Percentiles rank a stretch among this genome's conserved stretches.
phyloP scores from a whole-genome alignment of 257 asterid species.

The Schizonepeta tenuifolia region DNA sequence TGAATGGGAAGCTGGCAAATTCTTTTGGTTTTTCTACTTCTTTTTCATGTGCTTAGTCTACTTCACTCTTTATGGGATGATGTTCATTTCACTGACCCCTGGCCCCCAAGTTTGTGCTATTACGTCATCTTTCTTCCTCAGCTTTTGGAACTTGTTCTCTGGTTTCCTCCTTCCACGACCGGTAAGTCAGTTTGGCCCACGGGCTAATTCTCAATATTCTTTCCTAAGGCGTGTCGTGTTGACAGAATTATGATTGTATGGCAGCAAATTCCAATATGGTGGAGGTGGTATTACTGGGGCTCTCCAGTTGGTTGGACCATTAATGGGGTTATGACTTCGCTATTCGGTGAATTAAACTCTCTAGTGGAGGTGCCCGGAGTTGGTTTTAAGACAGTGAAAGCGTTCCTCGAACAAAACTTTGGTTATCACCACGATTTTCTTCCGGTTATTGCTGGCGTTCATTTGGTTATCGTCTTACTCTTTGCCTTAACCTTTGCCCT shows the following conservation, averaged over 20 bases:
- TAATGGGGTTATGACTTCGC: slow-evolving; percentile 48
- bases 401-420: slow-evolving; percentile 34
- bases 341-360: slow-evolving; percentile 42
- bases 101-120: slow-evolving; percentile 45
- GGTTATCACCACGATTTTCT: slow-evolving; percentile 54
- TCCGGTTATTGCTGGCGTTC: slow-evolving; percentile 45
- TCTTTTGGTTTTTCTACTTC: slow-evolving; percentile 57
- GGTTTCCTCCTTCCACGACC: slow-evolving; percentile 51
- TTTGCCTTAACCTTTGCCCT: slow-evolving; percentile 44
- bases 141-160: slow-evolving; percentile 62
- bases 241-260: not conserved
- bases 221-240: not conserved
- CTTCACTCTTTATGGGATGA: slow-evolving; percentile 56
- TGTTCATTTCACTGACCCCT: slow-evolving; percentile 66
- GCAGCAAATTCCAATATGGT: slow-evolving; percentile 63
- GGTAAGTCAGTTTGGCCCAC: not conserved
- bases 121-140: slow-evolving; percentile 44
- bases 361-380: slow-evolving; percentile 46
- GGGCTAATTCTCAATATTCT: not conserved
- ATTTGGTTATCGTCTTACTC: slow-evolving; percentile 45
- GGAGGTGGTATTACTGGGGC: slow-evolving; percentile 70
- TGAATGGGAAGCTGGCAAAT: slow-evolving; percentile 45
- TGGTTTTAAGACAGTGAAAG: slow-evolving; percentile 36
- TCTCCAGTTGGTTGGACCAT: slow-evolving; percentile 59
- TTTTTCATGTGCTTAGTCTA: slow-evolving; percentile 52